Conservation (phyloP, 352 stramenopile genomes). For the Pythium volutum region DNA sequence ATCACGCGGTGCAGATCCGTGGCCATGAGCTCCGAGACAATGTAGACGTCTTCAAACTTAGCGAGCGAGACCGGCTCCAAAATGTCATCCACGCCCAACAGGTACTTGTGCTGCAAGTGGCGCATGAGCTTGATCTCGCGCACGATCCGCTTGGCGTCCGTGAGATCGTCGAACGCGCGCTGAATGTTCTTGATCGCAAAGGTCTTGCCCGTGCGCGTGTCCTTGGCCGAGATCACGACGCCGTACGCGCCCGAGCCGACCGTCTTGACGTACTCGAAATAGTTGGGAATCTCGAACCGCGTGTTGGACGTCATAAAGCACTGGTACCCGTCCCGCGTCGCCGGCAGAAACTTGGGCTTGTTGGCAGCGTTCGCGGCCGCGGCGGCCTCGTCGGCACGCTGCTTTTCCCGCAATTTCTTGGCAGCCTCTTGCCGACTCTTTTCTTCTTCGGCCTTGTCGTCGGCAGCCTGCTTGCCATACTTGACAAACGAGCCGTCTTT, state of each 20-base stretch:
- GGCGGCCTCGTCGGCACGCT: conserved; percentile 60
- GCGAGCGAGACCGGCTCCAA: conserved; percentile 55
- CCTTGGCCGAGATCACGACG: conserved; percentile 82
- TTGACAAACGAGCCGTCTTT: conserved; percentile 78
- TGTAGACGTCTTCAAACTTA: conserved; percentile 89
- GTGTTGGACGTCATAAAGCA: conserved; percentile 87
- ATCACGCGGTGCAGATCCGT: conserved; percentile 90
- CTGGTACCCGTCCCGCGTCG: conserved; percentile 58
- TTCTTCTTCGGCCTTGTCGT: conserved; percentile 72
- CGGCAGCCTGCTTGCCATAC: conserved; percentile 73
- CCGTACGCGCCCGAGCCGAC: conserved; percentile 91
- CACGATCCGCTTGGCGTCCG: conserved; percentile 99
- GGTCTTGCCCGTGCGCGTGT: conserved; percentile 39
- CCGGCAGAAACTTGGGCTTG: conserved; percentile 83
- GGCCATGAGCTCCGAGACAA: conserved; percentile 89
- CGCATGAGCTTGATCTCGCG: conserved; percentile 95
- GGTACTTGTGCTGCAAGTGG: conserved; percentile 90
- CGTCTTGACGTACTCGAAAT: conserved; percentile 82
- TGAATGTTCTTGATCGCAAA: conserved; percentile 95
- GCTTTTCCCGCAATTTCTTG: conserved; percentile 75
- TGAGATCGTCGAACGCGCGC: conserved; percentile 95
- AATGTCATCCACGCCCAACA: conserved; percentile 80
- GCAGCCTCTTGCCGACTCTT: conserved; percentile 62
- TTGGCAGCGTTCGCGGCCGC: conserved; percentile 60
- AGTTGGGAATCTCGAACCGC: conserved; percentile 72